Conservation (phyloP, 2,329 filamentous ascomycete species). For the Dactylellina cionopaga region DNA sequence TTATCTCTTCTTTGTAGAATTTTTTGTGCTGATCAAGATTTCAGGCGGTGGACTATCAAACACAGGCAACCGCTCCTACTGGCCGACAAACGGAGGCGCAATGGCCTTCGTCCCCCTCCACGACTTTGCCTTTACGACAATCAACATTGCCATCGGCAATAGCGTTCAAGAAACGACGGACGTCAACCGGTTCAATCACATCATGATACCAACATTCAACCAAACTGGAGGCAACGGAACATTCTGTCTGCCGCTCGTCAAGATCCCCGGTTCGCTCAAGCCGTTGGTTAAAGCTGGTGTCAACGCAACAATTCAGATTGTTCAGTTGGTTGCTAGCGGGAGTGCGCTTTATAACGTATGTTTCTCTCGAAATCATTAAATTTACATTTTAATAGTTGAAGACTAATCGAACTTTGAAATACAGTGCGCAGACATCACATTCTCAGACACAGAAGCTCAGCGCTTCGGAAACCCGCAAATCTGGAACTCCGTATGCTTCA, state of each 20-base stretch:
- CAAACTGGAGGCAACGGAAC: constrained; percentile 64
- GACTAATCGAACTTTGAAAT: not conserved
- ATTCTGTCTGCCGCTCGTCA: constrained; percentile 62
- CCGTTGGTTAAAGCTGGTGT: constrained; percentile 59
- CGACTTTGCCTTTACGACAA: constrained; percentile 63
- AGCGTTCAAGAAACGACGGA: constrained; percentile 54
- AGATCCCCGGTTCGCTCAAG: constrained; percentile 57
- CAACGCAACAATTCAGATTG: constrained; percentile 63
- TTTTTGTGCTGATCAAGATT: not conserved
- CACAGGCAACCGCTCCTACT: constrained; percentile 62
- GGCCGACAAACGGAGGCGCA: constrained; percentile 63
- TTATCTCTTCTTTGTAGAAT: no score
- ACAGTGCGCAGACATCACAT: constrained; percentile 56
- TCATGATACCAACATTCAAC: constrained; percentile 63
- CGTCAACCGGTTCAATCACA: constrained; percentile 63
- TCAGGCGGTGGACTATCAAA: constrained; percentile 34
- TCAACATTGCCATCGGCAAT: constrained; percentile 63
- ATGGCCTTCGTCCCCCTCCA: constrained; percentile 62
- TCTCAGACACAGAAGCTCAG: constrained; percentile 54
- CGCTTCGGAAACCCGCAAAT: constrained; percentile 54
- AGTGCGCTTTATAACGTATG: constrained; percentile 65
- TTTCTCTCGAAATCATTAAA: constrained; percentile 15
- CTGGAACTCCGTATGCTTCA: constrained; percentile 54
- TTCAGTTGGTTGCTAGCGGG: constrained; percentile 62
- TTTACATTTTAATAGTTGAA: not conserved